phyloP scores from a whole-genome alignment of 495 filamentous ascomycete genomes.

The Podospora bellae-mahoneyi region DNA sequence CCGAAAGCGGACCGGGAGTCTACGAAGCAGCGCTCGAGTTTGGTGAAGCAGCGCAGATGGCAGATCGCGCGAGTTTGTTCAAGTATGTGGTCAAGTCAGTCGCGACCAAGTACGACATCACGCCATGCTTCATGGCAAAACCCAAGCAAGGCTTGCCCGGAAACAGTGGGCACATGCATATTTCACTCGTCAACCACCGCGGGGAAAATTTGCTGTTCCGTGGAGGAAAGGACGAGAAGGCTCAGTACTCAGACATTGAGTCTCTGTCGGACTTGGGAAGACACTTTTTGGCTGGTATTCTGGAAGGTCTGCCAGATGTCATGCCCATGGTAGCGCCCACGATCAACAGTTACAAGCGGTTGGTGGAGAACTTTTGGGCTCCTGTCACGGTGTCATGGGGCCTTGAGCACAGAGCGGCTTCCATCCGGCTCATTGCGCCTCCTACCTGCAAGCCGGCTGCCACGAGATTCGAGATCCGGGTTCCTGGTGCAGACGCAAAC shows the following conservation, averaged over 20 bases:
- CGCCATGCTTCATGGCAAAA: constrained; percentile 99
- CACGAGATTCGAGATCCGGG: constrained; percentile 87
- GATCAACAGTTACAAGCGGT: constrained; percentile 93
- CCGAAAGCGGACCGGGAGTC: constrained; percentile 91
- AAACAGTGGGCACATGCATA: constrained; percentile 92
- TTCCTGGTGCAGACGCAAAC: constrained; percentile 88
- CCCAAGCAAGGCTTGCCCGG: constrained; percentile 84
- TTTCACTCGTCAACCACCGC: constrained; percentile 69
- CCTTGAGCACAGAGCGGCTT: constrained; percentile 88
- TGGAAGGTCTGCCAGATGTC: constrained; percentile 85
- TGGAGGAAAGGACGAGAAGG: constrained; percentile 61
- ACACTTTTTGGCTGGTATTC: constrained; percentile 88
- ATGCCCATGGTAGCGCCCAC: constrained; percentile 95
- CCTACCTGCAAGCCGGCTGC: constrained; percentile 78
- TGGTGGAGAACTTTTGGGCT: constrained; percentile 99
- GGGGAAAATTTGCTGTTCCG: constrained; percentile 80
- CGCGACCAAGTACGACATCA: constrained; percentile 81
- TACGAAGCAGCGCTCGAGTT: constrained; percentile 94
- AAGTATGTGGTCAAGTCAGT: constrained; percentile 91
- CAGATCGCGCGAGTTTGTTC: constrained; percentile 86
- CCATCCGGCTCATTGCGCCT: constrained; percentile 82
- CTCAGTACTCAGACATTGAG: constrained; percentile 69
- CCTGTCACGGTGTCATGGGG: constrained; percentile 98
- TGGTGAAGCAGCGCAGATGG: constrained; percentile 78
- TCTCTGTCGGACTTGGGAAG: constrained; percentile 82